Evolutionary conservation across 208 protist species (phyloP), one percentile per base, ranked within the genome.

Genomic region (Crithidia brevicula): DNA sequence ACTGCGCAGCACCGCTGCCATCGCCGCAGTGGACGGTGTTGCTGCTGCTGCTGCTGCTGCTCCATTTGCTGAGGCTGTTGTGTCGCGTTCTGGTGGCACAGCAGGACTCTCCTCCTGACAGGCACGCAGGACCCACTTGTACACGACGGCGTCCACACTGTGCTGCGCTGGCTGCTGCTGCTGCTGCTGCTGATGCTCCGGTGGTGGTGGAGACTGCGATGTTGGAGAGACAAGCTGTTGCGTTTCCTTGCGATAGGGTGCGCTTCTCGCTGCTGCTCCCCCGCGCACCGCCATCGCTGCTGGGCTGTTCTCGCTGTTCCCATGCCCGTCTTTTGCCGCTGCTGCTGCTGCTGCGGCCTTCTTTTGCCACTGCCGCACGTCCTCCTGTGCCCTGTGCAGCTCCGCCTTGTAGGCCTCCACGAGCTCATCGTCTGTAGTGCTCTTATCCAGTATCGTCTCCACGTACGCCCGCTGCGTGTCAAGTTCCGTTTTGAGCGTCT

Each of bases 381-480:
- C 68, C 31, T 65, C 51, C 53, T 70, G 74, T n/a, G 71, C 59
- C 25, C 46, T 49, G 18, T 67, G 59, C 72, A 89, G 49, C 65
- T 95, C 86, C n/a, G 63, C 72, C 45, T 79, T 62, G 73, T 95
- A 95, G 11, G 85, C 83, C 20, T 60, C 84, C 25, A 95, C 78
- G 16, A 95, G 76, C 31, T 78, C 79, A 56, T 95, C 86, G 57
- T 92, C 89, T 4, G 74, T 84, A 34, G 61, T 59, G 54, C 83
- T 92, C 76, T 95, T 95, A 9, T 80, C 72, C 5, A 95, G 51
- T 27, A 95, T 76, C 0, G 71, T 75, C 30, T 88, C 72, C 25
- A 92, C 72, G 46, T 88, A 68, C 23, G 61, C 46, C 2, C 83
- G 82, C 33, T 91, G 77, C n/a, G 84, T 79, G n/a, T 73, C 62